A percentile compares a stretch with the other conserved stretches of the same genome.
Evolutionary conservation across 331 rosid genomes (phyloP).

Genomic region (Cydonia oblonga): DNA sequence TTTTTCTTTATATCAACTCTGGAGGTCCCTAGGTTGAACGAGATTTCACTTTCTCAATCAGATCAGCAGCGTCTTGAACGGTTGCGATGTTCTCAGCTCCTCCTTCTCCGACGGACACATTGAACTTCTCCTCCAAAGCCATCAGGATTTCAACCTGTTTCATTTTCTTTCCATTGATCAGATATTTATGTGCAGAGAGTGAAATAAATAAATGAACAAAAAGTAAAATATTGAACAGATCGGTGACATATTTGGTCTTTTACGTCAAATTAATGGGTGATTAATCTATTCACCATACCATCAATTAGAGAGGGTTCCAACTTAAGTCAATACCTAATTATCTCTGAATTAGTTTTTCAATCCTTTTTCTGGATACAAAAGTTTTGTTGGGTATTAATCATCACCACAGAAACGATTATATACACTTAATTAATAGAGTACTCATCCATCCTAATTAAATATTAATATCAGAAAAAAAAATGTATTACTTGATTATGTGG

Average conservation of each 20-base stretch:
- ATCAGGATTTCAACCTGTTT: slow-evolving; percentile 50
- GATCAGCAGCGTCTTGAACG: slow-evolving; percentile 56
- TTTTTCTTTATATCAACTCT: neutral
- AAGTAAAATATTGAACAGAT: neutral
- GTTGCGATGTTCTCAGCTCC: slow-evolving; percentile 57
- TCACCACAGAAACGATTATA: no score
- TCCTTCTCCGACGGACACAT: slow-evolving; percentile 43
- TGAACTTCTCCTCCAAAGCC: slow-evolving; percentile 64
- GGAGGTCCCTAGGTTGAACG: neutral
- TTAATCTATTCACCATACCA: neutral
- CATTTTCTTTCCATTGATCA: neutral
- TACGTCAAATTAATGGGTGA: neutral
- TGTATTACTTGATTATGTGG: neutral
- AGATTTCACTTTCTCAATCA: slow-evolving; percentile 41
- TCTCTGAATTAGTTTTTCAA: neutral
- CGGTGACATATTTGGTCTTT: no score
- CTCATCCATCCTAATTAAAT: neutral
- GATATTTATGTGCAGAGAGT: neutral
- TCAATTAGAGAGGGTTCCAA: neutral
- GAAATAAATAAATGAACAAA: neutral
- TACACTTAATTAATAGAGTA: no score
- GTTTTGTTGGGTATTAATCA: no score
- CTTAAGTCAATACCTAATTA: neutral
- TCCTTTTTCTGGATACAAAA: no score
- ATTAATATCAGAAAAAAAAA: no score